phyloP scores from a whole-genome alignment of 2,329 filamentous ascomycete species.

The Chaetomium strumarium region DNA sequence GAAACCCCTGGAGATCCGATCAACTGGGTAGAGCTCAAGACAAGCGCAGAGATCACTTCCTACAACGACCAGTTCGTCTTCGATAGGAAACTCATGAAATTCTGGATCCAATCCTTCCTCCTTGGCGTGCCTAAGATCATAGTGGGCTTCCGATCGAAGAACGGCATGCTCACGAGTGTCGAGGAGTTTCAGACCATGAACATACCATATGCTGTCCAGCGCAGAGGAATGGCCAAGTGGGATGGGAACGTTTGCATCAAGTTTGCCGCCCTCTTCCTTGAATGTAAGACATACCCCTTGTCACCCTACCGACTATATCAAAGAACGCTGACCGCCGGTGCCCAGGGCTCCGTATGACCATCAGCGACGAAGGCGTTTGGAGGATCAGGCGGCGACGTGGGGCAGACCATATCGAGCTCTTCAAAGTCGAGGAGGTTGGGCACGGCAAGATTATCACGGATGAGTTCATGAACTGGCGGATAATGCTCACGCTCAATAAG shows the following conservation, averaged over 20 bases:
- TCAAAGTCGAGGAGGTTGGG: constrained; percentile 65
- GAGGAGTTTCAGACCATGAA: constrained; percentile 74
- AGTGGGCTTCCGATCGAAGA: constrained; percentile 72
- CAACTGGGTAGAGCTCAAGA: constrained; percentile 95
- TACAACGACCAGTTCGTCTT: constrained; percentile 67
- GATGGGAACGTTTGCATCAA: constrained; percentile 93
- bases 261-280: constrained; percentile 71
- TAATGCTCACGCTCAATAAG: constrained; percentile 41
- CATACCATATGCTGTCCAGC: constrained; percentile 71
- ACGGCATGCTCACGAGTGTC: constrained; percentile 65
- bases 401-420: constrained; percentile 64
- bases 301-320: background rate
- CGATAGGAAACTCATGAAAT: constrained; percentile 86
- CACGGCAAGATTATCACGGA: constrained; percentile 71
- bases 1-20: constrained; percentile 57
- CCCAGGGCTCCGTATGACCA: constrained; percentile 56
- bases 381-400: constrained; percentile 63
- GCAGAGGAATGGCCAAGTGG: constrained; percentile 64
- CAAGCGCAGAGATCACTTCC: constrained; percentile 64
- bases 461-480: constrained; percentile 71
- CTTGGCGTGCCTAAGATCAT: constrained; percentile 89
- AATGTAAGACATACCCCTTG: constrained; percentile 52
- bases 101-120: constrained; percentile 94
- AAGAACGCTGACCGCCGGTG: constrained; percentile 16
- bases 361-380: constrained; percentile 72